These are phyloP conservation scores for Xylaria sp. DNA, from an alignment of 2,329 filamentous ascomycete genomes.

Conservation along the genomic window DNA sequence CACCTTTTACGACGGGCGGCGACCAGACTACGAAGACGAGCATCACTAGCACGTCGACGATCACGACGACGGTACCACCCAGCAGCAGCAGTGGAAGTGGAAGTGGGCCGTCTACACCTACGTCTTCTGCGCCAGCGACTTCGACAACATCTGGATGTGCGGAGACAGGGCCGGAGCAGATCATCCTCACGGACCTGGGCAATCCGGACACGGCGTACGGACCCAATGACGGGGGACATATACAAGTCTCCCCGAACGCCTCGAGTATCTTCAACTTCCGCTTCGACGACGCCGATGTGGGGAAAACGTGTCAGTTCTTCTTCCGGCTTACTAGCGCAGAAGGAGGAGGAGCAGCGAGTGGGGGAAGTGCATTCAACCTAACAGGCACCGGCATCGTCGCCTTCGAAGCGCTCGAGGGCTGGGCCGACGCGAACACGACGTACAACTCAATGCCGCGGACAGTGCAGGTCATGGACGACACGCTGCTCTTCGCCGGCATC, in stretches of 20 bases:
- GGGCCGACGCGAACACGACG: constrained; percentile 27
- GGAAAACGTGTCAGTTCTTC: constrained; percentile 66
- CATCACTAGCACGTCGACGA: constrained; percentile 25
- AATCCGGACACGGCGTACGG: constrained; percentile 54
- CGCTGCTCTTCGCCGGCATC: constrained; percentile 17
- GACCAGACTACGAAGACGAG: constrained; percentile 20
- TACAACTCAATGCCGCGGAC: constrained; percentile 30
- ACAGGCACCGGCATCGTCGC: constrained; percentile 31
- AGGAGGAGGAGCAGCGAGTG: neutral
- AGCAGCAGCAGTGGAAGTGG: too few relatives aligned
- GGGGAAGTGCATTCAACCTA: constrained; percentile 21
- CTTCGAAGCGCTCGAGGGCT: constrained; percentile 32
- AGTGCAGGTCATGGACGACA: constrained; percentile 28
- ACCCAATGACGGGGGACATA: constrained; percentile 45
- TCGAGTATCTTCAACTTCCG: constrained; percentile 74
- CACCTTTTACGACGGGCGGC: constrained; percentile 17
- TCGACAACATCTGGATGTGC: constrained; percentile 13
- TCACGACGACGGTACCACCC: constrained; percentile 19
- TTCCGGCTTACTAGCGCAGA: constrained; percentile 52
- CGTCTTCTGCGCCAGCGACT: too few relatives aligned
- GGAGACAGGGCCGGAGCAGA: constrained; percentile 27
- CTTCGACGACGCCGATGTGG: constrained; percentile 58
- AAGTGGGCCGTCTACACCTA: too few relatives aligned
- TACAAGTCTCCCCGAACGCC: constrained; percentile 57
- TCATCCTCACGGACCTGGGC: constrained; percentile 63